Percentiles rank a stretch among this genome's conserved stretches.
phyloP scores from a whole-genome alignment of 2,329 filamentous ascomycete species.

The Diaporthe amygdali region DNA sequence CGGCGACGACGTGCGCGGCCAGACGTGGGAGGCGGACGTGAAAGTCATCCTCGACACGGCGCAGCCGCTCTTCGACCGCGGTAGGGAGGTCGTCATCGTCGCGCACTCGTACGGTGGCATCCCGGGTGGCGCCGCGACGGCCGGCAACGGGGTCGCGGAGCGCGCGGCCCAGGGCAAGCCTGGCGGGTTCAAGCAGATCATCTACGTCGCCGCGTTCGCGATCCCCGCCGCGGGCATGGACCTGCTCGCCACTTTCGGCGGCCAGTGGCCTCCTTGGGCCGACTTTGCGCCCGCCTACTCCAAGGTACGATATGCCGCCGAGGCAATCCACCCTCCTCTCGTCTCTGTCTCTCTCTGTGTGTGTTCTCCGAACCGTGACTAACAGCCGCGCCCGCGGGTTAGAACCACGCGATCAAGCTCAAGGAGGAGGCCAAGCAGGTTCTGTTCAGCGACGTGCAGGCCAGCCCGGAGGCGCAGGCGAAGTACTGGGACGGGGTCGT shows the following conservation, averaged over 20 bases:
- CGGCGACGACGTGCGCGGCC: not conserved
- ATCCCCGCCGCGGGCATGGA: constrained; percentile 2
- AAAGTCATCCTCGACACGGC: constrained; percentile 1
- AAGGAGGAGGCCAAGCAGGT: constrained; percentile 20
- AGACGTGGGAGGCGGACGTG: constrained; percentile 5
- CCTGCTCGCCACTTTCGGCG: constrained; percentile 8
- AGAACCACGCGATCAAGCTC: constrained; percentile 20
- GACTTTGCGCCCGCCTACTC: constrained; percentile 6
- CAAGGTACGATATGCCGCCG: not conserved
- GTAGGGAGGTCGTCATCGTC: not conserved
- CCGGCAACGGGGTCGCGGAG: constrained; percentile 4
- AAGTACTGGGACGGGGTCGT: constrained; percentile 22
- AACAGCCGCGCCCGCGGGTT: not conserved
- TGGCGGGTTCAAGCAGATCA: not conserved
- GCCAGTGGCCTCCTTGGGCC: constrained; percentile 23
- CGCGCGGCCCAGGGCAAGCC: not conserved
- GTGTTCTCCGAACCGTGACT: not conserved
- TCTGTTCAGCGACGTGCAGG: constrained; percentile 26
- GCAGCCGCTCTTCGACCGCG: not conserved
- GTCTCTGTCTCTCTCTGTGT: not conserved
- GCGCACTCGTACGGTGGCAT: constrained; percentile 4
- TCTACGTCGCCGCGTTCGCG: constrained; percentile 24
- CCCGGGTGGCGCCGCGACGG: not conserved
- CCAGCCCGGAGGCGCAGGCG: constrained; percentile 15
- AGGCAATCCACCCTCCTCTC: too few species aligned